phyloP scores from a whole-genome alignment of 257 asterid species.

The Galeopsis tetrahit region DNA sequence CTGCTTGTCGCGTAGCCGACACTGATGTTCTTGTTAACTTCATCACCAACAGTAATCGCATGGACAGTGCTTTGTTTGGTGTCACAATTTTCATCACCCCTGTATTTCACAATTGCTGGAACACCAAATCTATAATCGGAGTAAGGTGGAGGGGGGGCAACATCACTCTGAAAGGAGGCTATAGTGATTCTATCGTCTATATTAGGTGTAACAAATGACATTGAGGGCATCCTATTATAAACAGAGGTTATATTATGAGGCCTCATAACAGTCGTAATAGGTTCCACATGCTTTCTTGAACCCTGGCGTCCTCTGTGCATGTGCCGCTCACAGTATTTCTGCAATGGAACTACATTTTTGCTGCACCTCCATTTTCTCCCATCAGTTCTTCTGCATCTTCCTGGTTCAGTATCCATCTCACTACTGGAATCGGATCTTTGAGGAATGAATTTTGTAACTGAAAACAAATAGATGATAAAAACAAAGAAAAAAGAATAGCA shows the following conservation, averaged over 20 bases:
- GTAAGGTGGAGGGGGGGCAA: slow-evolving; percentile 15
- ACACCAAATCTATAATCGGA: slow-evolving; percentile 24
- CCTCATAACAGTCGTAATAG: slow-evolving; percentile 22
- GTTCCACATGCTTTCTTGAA: slow-evolving; percentile 89
- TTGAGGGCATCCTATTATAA: slow-evolving; percentile 7
- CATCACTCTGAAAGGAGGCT: slow-evolving; percentile 32
- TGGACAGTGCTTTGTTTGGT: neutral
- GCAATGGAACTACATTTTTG: slow-evolving; percentile 42
- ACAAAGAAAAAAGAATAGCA: slow-evolving; percentile 1
- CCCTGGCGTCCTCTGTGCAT: slow-evolving; percentile 74
- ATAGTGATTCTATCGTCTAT: slow-evolving; percentile 13
- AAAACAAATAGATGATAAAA: slow-evolving; percentile 5
- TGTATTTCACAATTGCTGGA: slow-evolving; percentile 23
- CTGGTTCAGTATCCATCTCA: slow-evolving; percentile 65
- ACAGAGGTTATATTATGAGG: slow-evolving; percentile 14
- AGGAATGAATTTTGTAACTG: slow-evolving; percentile 34
- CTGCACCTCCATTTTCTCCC: slow-evolving; percentile 89
- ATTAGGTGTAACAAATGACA: slow-evolving; percentile 32
- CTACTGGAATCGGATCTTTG: slow-evolving; percentile 35
- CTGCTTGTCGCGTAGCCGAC: slow-evolving; percentile 21
- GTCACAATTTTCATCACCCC: neutral
- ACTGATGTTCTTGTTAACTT: slow-evolving; percentile 27
- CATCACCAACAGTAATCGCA: slow-evolving; percentile 24
- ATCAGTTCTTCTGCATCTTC: slow-evolving; percentile 78
- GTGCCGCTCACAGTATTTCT: slow-evolving; percentile 73